Evolutionary conservation across 2,329 filamentous ascomycete species (phyloP), one percentile per base, ranked within the genome.

Genomic region (Aspergillus vadensis): DNA sequence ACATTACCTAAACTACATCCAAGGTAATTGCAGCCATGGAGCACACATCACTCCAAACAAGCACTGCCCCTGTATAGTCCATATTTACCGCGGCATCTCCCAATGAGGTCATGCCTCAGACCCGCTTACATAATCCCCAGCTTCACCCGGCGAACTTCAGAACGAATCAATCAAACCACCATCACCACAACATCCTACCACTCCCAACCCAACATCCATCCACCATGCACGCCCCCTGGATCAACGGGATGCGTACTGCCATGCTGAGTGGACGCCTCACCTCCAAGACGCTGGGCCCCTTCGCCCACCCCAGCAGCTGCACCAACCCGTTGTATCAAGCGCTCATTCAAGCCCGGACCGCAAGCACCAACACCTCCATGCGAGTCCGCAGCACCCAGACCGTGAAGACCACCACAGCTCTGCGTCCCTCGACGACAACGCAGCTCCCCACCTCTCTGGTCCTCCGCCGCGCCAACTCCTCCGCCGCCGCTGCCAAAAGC

Each of bases 161-260:
- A 39, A 41, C 49, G 39, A 44, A 60, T 48, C 38, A 39, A 41
- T 43, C 48, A 44, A 60, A 38, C 25, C 36, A 39, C 39, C 53
- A 55, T 44, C 17, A 55, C 39, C 39, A 55, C 36, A 36, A 43
- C 38, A 41, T 9, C 51, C 30, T 41, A 8, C 12, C 25, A 36
- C 32, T 36, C 21, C 8, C 10, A 51, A 27, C 19, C 51, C 61
- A 54, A 50, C 43, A 43, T 59, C 38, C 58, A 50, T 47, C 38
- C 60, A 69, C 61, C 17, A 73, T 71, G 69, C 68, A 74, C 57
- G 52, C 67, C 38, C 67, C 65, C 30, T 56, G 67, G 15, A 62
- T 74, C 54, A 69, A 61, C 60, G 68, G 70, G n/a, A 52, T 76
- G 57, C 76, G 74, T 38, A 70, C 72, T 27, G 69, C 66, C n/a